Percentiles rank a stretch among this genome's conserved stretches.
Evolutionary conservation across 306 rosid species (phyloP).

Genomic region (Pterocarpus santalinus): DNA sequence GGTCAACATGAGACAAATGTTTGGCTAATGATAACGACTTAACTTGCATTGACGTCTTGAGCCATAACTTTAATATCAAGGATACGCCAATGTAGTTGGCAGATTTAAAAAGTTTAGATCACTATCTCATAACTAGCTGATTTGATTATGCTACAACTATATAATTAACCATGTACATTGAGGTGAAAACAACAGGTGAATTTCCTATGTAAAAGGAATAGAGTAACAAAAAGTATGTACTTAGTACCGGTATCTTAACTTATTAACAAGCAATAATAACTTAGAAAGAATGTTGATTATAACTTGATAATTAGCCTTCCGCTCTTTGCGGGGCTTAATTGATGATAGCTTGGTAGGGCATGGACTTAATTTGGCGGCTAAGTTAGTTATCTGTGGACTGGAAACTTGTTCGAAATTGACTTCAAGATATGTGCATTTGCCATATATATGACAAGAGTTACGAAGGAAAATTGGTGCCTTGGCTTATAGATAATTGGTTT

Average conservation of each 20-base stretch:
- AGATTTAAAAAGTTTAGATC: no score
- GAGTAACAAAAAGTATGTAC: background rate
- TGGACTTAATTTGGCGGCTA: background rate
- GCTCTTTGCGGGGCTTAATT: background rate
- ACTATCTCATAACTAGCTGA: no score
- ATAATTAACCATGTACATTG: background rate
- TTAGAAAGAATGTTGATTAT: background rate
- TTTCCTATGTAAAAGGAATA: background rate
- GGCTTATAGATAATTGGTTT: background rate
- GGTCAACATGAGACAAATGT: no score
- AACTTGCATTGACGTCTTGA: no score
- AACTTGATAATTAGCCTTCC: background rate
- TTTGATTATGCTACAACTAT: background rate
- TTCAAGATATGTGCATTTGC: background rate
- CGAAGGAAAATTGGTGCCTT: background rate
- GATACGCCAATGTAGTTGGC: no score
- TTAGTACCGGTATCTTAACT: background rate
- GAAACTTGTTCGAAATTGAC: background rate
- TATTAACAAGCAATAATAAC: background rate
- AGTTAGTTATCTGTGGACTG: conserved; percentile 8
- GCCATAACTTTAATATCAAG: no score
- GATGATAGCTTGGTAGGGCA: background rate
- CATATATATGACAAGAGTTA: background rate
- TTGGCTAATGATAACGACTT: no score
- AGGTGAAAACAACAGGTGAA: background rate